Evolutionary conservation across 2,329 filamentous ascomycete species (phyloP), one percentile per base, ranked within the genome.

Genomic region (Colletotrichum simmondsii): DNA sequence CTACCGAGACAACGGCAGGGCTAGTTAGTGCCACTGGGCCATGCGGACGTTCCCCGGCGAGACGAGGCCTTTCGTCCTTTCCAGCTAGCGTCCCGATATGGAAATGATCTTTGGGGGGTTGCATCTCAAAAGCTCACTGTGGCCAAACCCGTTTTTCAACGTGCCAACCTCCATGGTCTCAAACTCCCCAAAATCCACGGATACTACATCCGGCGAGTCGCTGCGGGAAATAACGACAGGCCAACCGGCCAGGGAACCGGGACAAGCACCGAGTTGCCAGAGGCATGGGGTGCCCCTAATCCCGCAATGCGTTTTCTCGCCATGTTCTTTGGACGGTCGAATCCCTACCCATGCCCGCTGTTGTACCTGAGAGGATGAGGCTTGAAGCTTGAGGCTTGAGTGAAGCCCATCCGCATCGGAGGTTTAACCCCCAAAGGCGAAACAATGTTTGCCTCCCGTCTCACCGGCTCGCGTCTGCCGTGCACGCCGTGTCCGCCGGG

Each of bases 361-460:
- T 49, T 46, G 42, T 30, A 35, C 57, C 53, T 26, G 53, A 58
- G 54, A 46, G 54, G 49, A 52, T 56, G 42, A 49, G 42, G 42
- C 42, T 49, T 62, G 49, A 68, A 32, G 54, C 37, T 42, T 56
- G 42, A 49, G 19, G 7, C 37, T 42, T 61, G 32, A 68, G 32
- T 42, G 54, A 56, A 61, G 65, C 58, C 49, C 58, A 63, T 56
- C 53, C 53, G 26, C 22, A 64, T 68, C 69, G 52, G 68, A 71
- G 57, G 63, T 30, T 62, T 62, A 62, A 61, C 32, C 62, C 26
- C 35, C 35, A 56, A 66, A 61, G 53, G 64, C 64, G 37, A 71
- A 72, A 70, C 60, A 69, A 65, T 72, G 60, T 72, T 74, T 68
- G 56, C 49, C 59, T 72, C 57, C 65, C 57, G 58, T 60, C 63